Percentiles rank a stretch among this genome's conserved stretches.
These are phyloP conservation scores for Mucor circinelloides DNA, from an alignment of 371 early-diverging fungal species.

Conservation along the genomic window DNA sequence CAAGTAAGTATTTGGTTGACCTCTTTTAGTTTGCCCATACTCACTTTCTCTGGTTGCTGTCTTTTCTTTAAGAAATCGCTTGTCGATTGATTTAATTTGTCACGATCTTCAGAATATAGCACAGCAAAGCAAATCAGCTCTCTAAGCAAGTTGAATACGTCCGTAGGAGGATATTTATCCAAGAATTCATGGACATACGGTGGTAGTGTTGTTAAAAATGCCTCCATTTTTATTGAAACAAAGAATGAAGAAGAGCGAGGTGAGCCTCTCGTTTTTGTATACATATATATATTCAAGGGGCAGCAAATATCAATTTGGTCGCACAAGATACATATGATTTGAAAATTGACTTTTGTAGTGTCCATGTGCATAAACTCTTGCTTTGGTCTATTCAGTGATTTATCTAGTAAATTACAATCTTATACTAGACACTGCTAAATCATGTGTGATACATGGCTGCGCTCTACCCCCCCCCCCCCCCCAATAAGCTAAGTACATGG, in stretches of 20 bases:
- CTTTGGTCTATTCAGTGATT: not conserved
- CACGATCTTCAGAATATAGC: constrained; percentile 50
- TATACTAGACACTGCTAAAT: not conserved
- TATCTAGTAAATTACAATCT: not conserved
- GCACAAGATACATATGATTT: not conserved
- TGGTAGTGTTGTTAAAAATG: constrained; percentile 50
- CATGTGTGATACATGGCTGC: no score
- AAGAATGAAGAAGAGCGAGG: not conserved
- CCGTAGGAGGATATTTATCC: constrained; percentile 43
- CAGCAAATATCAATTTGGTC: not conserved
- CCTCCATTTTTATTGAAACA: constrained; percentile 35
- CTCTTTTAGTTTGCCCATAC: not conserved
- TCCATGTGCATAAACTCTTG: no score
- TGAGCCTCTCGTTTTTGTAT: not conserved
- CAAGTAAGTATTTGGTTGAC: no score
- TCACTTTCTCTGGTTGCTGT: not conserved
- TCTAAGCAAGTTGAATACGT: constrained; percentile 43
- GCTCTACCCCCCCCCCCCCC: no score
- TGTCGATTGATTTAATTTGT: constrained; percentile 27
- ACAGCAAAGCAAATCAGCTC: constrained; percentile 56
- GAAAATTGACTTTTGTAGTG: not conserved
- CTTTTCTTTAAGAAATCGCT: constrained; percentile 28
- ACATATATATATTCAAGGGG: not conserved
- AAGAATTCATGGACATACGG: constrained; percentile 52
- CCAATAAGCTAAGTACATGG: no score